Base-by-base conservation (phyloP, 139 green algal genomes). In the Chlamydomonas incerta region DNA sequence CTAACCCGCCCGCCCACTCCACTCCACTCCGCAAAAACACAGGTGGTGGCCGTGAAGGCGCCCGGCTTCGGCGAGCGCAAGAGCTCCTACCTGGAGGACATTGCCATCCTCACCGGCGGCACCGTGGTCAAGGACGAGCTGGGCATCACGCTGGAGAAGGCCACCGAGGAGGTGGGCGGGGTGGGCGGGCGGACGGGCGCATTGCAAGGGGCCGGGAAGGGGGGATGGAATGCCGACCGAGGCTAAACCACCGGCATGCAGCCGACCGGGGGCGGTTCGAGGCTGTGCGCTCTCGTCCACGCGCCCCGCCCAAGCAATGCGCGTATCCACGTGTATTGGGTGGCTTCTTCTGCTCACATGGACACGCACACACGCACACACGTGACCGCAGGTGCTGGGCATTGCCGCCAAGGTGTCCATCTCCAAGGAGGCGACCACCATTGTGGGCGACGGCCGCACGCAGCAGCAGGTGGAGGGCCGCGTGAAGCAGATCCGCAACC, bases 1-100 rank as follows among this genome's bases (percentile, higher is more conserved):
- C n/a, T n/a, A n/a, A n/a, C n/a, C n/a, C n/a, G n/a, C n/a, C n/a
- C n/a, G n/a, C n/a, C n/a, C n/a, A n/a, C n/a, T n/a, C n/a, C n/a
- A n/a, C n/a, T n/a, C n/a, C n/a, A n/a, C n/a, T n/a, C 41, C 5
- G 8, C 41, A 50, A 50, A 5, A 50, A 50, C n/a, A 55, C 60
- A 93, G 90, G 90, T 94, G 68, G 90, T 93, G 62, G 85, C 82
- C 41, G 90, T 93, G 82, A 99, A 99, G 95, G 98, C 98, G 26
- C 98, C 98, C 57, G 98, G 98, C 65, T 99, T 99, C 90, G 98
- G 98, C 60, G 98, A 99, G 94, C 96, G 98, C 90, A 99, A 99
- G 93, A 97, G 91, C 70, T 95, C 93, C 85, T 99, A 99, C 95
- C 95, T 99, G 82, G 97, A 99, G 91, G 98, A 99, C 93, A 99